These are phyloP conservation scores for Neonectria punicea DNA, from an alignment of 2,329 filamentous ascomycete genomes.

Conservation along the genomic window DNA sequence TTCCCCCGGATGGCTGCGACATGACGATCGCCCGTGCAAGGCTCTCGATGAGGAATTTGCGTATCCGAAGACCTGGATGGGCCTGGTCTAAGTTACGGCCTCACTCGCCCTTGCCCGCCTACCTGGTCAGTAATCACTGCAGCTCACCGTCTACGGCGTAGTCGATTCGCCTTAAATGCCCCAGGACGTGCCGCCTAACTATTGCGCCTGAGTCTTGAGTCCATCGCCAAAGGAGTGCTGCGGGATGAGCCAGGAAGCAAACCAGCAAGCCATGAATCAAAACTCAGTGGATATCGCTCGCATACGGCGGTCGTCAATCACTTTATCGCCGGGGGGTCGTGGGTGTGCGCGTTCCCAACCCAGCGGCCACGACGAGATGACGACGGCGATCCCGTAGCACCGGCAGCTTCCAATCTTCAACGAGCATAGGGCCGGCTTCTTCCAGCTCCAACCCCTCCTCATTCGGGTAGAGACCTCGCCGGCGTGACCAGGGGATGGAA, in stretches of 20 bases:
- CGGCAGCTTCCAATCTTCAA: neutral
- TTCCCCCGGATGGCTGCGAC: slow-evolving; percentile 27
- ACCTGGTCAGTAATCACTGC: neutral
- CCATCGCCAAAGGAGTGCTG: slow-evolving; percentile 6
- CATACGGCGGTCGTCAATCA: slow-evolving; percentile 18
- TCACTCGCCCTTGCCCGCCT: neutral
- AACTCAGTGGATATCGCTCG: slow-evolving; percentile 11
- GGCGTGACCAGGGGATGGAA: slow-evolving; percentile 2
- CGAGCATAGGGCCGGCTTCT: slow-evolving; percentile 1
- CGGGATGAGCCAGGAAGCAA: slow-evolving; percentile 2
- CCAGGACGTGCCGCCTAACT: slow-evolving; percentile 1
- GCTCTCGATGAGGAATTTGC: slow-evolving; percentile 32
- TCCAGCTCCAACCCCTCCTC: neutral
- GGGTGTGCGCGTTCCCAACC: neutral
- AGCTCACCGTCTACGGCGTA: neutral
- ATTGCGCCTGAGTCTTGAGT: slow-evolving; percentile 15
- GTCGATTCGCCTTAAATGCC: slow-evolving; percentile 3
- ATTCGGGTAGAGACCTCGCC: slow-evolving; percentile 10
- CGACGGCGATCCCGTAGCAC: slow-evolving; percentile 13
- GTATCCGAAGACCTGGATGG: slow-evolving; percentile 19
- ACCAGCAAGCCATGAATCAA: slow-evolving; percentile 3
- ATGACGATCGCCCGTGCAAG: slow-evolving; percentile 38
- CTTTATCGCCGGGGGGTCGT: slow-evolving; percentile 10
- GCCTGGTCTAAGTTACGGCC: slow-evolving; percentile 5
- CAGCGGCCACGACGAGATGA: slow-evolving; percentile 5